A percentile compares a stretch with the other conserved stretches of the same genome.
Conservation (phyloP, 2,329 filamentous ascomycete genomes). For the Cryphonectria radicalis region DNA sequence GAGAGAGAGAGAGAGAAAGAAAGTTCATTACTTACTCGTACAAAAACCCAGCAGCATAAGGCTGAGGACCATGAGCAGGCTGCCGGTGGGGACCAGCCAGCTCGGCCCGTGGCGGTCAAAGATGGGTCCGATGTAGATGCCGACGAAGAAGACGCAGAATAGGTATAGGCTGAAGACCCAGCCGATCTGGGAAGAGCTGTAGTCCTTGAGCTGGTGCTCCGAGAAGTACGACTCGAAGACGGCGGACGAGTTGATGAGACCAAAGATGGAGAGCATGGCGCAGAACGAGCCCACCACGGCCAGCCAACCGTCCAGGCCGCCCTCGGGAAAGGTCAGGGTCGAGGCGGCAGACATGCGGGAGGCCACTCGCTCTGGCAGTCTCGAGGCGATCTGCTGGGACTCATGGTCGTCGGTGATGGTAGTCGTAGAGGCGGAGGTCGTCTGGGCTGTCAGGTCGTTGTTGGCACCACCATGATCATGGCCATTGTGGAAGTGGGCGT, state of each 20-base stretch:
- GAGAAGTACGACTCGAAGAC: slow-evolving; percentile 79
- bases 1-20: too few relatives aligned
- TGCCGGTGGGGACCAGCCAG: slow-evolving; percentile 67
- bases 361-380: slow-evolving; percentile 23
- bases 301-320: slow-evolving; percentile 72
- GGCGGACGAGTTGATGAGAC: slow-evolving; percentile 75
- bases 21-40: slow-evolving; percentile 44
- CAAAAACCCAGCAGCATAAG: slow-evolving; percentile 73
- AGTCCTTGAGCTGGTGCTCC: slow-evolving; percentile 70
- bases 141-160: slow-evolving; percentile 81
- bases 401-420: background rate
- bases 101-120: slow-evolving; percentile 79
- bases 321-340: slow-evolving; percentile 68
- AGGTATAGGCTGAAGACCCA: slow-evolving; percentile 87
- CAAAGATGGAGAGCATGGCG: slow-evolving; percentile 71
- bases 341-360: slow-evolving; percentile 30
- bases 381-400: slow-evolving; percentile 13
- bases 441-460: slow-evolving; percentile 18
- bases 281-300: slow-evolving; percentile 79
- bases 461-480: too few relatives aligned
- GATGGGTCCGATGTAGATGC: slow-evolving; percentile 79
- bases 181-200: slow-evolving; percentile 71
- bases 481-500: slow-evolving; percentile 16
- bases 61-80: slow-evolving; percentile 62
- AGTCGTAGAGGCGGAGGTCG: slow-evolving; percentile 8